Evolutionary conservation across 2,329 filamentous ascomycete genomes (phyloP).

Genomic region (Penicillium sp.): DNA sequence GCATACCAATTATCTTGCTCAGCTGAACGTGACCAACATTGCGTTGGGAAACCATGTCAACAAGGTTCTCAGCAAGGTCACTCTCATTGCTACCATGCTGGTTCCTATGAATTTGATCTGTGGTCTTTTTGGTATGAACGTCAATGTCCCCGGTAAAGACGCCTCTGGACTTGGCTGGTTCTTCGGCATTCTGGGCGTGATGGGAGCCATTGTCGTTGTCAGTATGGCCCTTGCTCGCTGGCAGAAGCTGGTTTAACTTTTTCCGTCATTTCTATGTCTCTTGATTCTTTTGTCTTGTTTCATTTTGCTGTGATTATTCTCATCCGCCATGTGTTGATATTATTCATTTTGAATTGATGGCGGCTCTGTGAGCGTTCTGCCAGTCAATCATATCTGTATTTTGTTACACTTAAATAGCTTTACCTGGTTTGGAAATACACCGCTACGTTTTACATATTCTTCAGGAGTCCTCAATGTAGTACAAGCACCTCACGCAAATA

Average conservation of each 20-base stretch:
- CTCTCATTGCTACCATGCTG: conserved; percentile 88
- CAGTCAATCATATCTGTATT: background rate
- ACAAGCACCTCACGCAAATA: background rate
- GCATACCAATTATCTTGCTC: conserved; percentile 94
- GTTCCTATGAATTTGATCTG: conserved; percentile 93
- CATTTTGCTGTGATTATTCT: background rate
- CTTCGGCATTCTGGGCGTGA: conserved; percentile 50
- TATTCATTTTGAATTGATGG: background rate
- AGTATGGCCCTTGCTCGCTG: conserved; percentile 41
- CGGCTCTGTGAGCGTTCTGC: conserved; percentile 3
- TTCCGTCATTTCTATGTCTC: background rate
- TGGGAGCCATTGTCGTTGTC: conserved; percentile 41
- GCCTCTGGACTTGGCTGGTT: conserved; percentile 44
- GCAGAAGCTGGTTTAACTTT: conserved; percentile 40
- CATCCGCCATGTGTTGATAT: background rate
- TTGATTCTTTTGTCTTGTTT: background rate
- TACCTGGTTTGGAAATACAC: background rate
- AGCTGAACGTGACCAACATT: conserved; percentile 88
- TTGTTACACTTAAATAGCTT: background rate
- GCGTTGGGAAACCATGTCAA: conserved; percentile 85
- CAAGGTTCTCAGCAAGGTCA: conserved; percentile 89
- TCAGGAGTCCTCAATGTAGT: background rate
- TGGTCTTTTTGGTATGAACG: conserved; percentile 54
- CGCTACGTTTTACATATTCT: background rate
- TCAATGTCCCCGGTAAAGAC: conserved; percentile 44